Evolutionary conservation across 345 rosid genomes (phyloP).

Genomic region (Citrus medica): DNA sequence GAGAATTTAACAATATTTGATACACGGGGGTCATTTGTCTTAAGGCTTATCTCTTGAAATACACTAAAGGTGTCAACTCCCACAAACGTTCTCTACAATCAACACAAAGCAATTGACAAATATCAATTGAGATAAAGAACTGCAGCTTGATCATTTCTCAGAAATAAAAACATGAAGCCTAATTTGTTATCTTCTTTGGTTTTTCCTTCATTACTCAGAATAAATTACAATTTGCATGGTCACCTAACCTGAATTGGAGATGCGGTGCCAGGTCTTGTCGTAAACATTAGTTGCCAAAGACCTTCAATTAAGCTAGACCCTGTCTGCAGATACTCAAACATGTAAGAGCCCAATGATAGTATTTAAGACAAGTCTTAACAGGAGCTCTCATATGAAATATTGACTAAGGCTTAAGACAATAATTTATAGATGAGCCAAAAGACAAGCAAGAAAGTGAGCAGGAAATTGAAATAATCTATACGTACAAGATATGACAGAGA

Average conservation of each 20-base stretch:
- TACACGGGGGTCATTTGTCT: constrained; percentile 78
- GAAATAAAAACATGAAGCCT: neutral
- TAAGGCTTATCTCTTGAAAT: constrained; percentile 84
- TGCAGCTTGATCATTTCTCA: neutral
- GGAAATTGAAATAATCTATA: too few species aligned
- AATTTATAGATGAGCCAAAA: too few species aligned
- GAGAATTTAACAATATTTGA: constrained; percentile 84
- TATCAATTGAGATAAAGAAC: neutral
- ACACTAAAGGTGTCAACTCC: constrained; percentile 83
- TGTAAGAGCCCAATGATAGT: too few species aligned
- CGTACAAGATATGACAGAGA: too few species aligned
- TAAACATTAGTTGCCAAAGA: constrained; percentile 88
- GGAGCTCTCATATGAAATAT: too few species aligned
- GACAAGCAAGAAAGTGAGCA: too few species aligned
- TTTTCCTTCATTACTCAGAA: neutral
- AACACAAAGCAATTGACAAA: neutral
- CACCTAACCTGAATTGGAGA: constrained; percentile 84
- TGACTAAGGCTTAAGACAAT: too few species aligned
- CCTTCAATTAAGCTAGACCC: constrained; percentile 77
- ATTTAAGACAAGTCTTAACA: too few species aligned
- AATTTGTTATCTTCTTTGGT: neutral
- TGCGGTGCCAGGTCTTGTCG: constrained; percentile 95
- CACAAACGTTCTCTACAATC: constrained; percentile 84
- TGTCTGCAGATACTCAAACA: constrained; percentile 43
- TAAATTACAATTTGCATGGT: too few species aligned